These are phyloP conservation scores for Gynostemma pentaphyllum DNA, from an alignment of 306 rosid genomes.

Conservation along the genomic window DNA sequence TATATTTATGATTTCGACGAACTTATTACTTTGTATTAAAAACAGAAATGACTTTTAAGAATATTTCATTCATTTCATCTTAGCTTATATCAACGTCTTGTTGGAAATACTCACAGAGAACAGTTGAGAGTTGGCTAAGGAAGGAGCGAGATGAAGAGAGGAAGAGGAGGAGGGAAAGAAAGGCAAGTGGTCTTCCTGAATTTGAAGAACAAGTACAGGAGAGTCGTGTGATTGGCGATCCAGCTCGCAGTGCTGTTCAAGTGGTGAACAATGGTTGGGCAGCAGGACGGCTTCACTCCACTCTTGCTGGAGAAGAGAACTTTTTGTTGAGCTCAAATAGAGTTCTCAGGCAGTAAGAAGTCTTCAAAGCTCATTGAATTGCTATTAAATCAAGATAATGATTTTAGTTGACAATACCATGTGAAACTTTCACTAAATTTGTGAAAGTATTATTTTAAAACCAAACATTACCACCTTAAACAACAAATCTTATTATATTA, in stretches of 20 bases:
- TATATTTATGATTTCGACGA: background rate
- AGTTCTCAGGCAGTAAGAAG: slow-evolving; percentile 52
- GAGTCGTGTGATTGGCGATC: slow-evolving; percentile 56
- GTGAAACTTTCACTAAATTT: no score
- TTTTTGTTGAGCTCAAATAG: slow-evolving; percentile 67
- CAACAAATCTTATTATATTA: no score
- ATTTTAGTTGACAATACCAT: no score
- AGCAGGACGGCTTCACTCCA: slow-evolving; percentile 72
- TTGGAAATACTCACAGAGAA: slow-evolving; percentile 52
- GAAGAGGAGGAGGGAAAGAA: slow-evolving; percentile 60
- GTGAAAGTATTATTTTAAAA: no score
- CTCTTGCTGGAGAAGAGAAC: slow-evolving; percentile 84
- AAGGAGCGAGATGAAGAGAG: slow-evolving; percentile 75
- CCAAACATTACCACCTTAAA: no score
- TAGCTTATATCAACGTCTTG: background rate
- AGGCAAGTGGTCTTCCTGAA: slow-evolving; percentile 56
- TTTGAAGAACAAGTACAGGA: slow-evolving; percentile 40
- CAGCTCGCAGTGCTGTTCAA: slow-evolving; percentile 34
- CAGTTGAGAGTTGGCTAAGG: slow-evolving; percentile 88
- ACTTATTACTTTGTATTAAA: background rate
- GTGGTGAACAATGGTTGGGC: slow-evolving; percentile 83
- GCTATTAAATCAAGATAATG: no score
- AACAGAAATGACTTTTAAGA: background rate
- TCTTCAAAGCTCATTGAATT: no score
- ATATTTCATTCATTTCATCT: background rate